Evolutionary conservation across 495 filamentous ascomycete species (phyloP), one percentile per base, ranked within the genome.

Genomic region (Lophium mytilinum): DNA sequence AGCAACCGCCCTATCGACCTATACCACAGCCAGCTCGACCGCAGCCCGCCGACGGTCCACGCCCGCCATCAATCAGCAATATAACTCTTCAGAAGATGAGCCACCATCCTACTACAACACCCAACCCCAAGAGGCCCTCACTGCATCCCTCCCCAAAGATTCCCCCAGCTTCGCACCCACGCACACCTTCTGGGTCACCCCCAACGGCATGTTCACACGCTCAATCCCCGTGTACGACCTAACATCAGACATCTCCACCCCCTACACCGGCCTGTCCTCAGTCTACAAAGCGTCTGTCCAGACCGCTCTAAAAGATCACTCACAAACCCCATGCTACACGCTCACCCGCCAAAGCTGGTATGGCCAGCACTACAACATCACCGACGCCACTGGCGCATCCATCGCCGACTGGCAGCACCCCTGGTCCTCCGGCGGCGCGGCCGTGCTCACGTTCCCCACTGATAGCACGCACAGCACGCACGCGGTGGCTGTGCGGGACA

Each of bases 221-320:
- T 33, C 24, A 9, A 65, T 65, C 54, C 39, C 37, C 15, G 54
- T 65, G 8, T 58, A 61, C 15, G 55, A 65, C 21, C 58, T 65
- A n/a, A 61, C 62, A 1, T 39, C 24, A 11, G 34, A 50, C 39
- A 42, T 61, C 10, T 9, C 21, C 0, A 37, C 41, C 14, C 54
- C 53, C 1, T 65, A 57, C 42, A 48, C 54, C 1, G 58, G 53
- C 30, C 35, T 58, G 11, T 49, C 60, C 10, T 6, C n/a, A 15
- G 43, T 46, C 0, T 63, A 63, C 55, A 58, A 58, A 39, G 51
- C 48, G 17, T 1, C 36, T 10, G 52, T 58, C 46, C 37, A 58
- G 10, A 39, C 52, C 5, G 48, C 47, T 1, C 14, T 63, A 9
- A 63, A 63, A 35, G 51, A 55, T 17, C 55, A 57, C 41, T 53